phyloP scores from a whole-genome alignment of 208 protist species.

The Leishmania mexicana region DNA sequence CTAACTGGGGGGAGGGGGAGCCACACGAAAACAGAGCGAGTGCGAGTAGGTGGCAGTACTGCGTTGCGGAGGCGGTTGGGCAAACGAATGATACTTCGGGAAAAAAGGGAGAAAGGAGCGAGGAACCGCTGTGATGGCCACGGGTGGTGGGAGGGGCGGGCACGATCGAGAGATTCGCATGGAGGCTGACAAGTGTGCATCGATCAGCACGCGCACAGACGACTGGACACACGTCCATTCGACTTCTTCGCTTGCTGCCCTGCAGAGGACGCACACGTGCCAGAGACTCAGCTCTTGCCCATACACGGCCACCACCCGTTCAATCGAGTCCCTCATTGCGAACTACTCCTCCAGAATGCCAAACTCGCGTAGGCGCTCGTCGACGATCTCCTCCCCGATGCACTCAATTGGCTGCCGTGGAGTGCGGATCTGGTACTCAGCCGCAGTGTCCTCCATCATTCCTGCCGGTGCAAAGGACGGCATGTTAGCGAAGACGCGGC shows the following conservation, averaged over 20 bases:
- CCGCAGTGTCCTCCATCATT: conserved; percentile 54
- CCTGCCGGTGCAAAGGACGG: conserved; percentile 56
- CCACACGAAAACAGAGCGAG: background rate
- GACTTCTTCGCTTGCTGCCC: background rate
- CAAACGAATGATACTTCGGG: background rate
- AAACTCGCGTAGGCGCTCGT: conserved; percentile 75
- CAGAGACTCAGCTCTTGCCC: background rate
- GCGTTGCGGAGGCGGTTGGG: background rate
- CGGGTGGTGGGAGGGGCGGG: background rate
- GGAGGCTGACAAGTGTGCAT: background rate
- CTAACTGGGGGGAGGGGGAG: background rate
- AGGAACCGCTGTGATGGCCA: background rate
- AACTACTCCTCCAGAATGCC: conserved; percentile 47
- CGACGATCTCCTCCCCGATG: conserved; percentile 53
- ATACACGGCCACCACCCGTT: background rate
- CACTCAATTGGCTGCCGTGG: conserved; percentile 64
- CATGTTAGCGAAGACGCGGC: conserved; percentile 81
- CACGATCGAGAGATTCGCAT: background rate
- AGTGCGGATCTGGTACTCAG: conserved; percentile 78
- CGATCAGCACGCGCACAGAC: background rate
- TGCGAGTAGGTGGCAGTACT: background rate
- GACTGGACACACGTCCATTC: background rate
- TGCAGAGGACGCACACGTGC: background rate
- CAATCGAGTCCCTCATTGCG: background rate
- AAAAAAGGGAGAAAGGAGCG: background rate